Percentiles rank a stretch among this genome's conserved stretches.
phyloP scores from a whole-genome alignment of 1,284 basidiomycete genomes.

The Sphagnurus paluster region DNA sequence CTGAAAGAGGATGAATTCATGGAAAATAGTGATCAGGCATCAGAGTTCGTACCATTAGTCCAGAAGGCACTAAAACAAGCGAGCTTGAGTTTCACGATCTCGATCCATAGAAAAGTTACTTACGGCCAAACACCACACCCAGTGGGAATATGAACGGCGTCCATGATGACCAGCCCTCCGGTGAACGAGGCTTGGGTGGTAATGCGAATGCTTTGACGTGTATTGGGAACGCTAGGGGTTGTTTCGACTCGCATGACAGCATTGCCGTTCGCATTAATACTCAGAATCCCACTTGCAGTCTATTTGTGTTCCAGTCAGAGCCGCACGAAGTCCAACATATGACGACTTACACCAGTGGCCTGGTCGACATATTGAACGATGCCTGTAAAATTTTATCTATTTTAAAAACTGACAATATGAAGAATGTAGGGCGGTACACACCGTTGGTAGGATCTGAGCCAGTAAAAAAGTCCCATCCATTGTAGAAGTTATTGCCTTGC shows the following conservation, averaged over 20 bases:
- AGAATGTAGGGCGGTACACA: constrained; percentile 34
- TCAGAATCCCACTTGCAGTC: constrained; percentile 50
- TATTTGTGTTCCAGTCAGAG: constrained; percentile 22
- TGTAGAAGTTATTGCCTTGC: constrained; percentile 73
- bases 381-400: constrained; percentile 26
- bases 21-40: neutral
- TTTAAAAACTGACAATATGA: constrained; percentile 14
- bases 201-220: constrained; percentile 77
- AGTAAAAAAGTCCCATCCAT: constrained; percentile 78
- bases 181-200: constrained; percentile 64
- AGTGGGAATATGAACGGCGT: constrained; percentile 87
- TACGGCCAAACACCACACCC: constrained; percentile 88
- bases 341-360: constrained; percentile 49
- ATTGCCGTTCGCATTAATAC: constrained; percentile 68
- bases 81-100: constrained; percentile 2
- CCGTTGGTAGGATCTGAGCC: constrained; percentile 81
- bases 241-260: constrained; percentile 86
- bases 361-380: constrained; percentile 57
- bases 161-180: constrained; percentile 75
- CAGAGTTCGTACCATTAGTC: constrained; percentile 37
- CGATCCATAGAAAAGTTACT: constrained; percentile 26
- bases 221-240: constrained; percentile 63
- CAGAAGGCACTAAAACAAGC: constrained; percentile 42
- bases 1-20: constrained; percentile 24
- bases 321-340: constrained; percentile 10